phyloP scores from a whole-genome alignment of 768 basidiomycete genomes.

The Lyophyllum decastes region DNA sequence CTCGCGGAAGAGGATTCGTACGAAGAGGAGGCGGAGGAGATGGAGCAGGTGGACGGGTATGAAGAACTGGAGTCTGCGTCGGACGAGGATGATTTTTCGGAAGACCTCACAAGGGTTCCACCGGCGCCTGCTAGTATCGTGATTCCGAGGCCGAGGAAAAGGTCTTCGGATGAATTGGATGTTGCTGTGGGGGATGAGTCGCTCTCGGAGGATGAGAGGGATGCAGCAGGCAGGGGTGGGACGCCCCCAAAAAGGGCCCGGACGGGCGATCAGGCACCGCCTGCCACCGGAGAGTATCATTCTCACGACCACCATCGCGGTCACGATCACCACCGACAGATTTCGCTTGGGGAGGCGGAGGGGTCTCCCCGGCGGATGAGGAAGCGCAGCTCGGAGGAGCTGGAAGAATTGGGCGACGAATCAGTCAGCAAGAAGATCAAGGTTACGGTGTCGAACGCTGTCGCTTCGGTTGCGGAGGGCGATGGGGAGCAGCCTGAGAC shows the following conservation, averaged over 20 bases:
- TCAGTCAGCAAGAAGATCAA: slow-evolving; percentile 9
- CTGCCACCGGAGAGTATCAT: neutral
- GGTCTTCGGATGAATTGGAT: neutral
- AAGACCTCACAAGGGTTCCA: neutral
- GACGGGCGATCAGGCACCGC: slow-evolving; percentile 11
- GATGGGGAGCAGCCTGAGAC: neutral
- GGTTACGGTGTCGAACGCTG: neutral
- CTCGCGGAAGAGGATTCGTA: slow-evolving; percentile 21
- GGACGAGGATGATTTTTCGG: slow-evolving; percentile 1
- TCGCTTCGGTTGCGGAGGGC: neutral
- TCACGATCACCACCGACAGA: neutral
- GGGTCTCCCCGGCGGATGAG: slow-evolving; percentile 28
- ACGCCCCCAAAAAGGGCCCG: slow-evolving; percentile 34
- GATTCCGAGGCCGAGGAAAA: neutral
- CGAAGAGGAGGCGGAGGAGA: slow-evolving; percentile 27
- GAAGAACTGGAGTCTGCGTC: slow-evolving; percentile 17
- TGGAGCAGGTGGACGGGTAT: slow-evolving; percentile 34
- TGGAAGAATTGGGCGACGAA: slow-evolving; percentile 31
- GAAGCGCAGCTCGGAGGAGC: slow-evolving; percentile 54
- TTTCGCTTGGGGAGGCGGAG: neutral
- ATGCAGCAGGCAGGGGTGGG: slow-evolving; percentile 16
- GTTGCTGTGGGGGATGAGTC: neutral
- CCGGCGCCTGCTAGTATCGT: neutral
- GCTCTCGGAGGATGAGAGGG: neutral
- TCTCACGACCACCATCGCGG: neutral